A percentile compares a stretch with the other conserved stretches of the same genome.
These are phyloP conservation scores for Cordia subcordata DNA, from an alignment of 257 asterid genomes.

Conservation along the genomic window DNA sequence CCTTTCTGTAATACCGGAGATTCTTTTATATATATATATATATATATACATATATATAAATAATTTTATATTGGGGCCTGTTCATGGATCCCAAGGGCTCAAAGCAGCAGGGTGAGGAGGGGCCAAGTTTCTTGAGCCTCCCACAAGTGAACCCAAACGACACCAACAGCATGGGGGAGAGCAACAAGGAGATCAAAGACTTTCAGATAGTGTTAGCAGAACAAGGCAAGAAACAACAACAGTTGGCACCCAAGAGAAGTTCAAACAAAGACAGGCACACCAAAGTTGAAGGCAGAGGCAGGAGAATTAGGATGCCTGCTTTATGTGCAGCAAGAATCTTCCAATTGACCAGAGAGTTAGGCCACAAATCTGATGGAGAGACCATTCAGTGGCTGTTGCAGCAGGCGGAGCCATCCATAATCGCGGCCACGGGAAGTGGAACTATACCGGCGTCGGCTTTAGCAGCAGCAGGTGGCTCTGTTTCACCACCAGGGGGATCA, in stretches of 20 bases:
- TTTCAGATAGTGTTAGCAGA: slow-evolving; percentile 39
- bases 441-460: slow-evolving; percentile 71
- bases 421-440: slow-evolving; percentile 75
- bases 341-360: slow-evolving; percentile 69
- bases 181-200: slow-evolving; percentile 35
- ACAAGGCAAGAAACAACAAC: slow-evolving; percentile 39
- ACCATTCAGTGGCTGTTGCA: slow-evolving; percentile 77
- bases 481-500: slow-evolving; percentile 39
- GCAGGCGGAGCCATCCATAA: slow-evolving; percentile 67
- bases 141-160: background rate
- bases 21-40: background rate
- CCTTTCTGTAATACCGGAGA: background rate
- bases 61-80: background rate
- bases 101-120: slow-evolving; percentile 24
- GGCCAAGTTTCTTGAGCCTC: slow-evolving; percentile 21
- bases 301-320: slow-evolving; percentile 81
- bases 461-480: slow-evolving; percentile 42
- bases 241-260: slow-evolving; percentile 52
- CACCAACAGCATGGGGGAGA: slow-evolving; percentile 16
- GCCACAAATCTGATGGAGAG: slow-evolving; percentile 78
- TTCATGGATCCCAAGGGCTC: slow-evolving; percentile 63
- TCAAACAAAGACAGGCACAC: slow-evolving; percentile 76
- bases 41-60: background rate
- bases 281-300: slow-evolving; percentile 73
- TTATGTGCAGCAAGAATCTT: slow-evolving; percentile 74